Percentiles rank a stretch among this genome's conserved stretches.
Conservation (phyloP, 2,329 filamentous ascomycete genomes). For the Stemphylium lycopersici region DNA sequence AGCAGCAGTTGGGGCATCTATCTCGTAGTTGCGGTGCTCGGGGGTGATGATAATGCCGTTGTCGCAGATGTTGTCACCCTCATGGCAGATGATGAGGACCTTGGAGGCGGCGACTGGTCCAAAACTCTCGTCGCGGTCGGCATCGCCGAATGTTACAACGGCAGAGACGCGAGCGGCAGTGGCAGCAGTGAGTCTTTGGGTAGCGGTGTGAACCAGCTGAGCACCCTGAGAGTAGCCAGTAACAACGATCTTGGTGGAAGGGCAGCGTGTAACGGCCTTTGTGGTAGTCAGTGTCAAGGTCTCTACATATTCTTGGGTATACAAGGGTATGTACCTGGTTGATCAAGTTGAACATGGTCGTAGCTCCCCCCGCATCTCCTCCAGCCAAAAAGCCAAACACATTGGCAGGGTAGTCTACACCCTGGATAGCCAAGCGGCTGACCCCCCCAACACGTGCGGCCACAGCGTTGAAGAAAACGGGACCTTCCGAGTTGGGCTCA, state of each 20-base stretch:
- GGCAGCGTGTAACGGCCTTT: conserved; percentile 31
- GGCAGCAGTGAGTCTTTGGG: conserved; percentile 34
- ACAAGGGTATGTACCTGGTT: conserved; percentile 37
- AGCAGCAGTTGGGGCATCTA: conserved; percentile 31
- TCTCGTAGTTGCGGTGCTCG: conserved; percentile 34
- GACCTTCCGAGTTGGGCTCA: conserved; percentile 50
- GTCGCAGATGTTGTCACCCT: conserved; percentile 45
- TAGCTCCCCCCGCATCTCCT: conserved; percentile 53
- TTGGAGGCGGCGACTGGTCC: conserved; percentile 38
- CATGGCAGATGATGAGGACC: conserved; percentile 45
- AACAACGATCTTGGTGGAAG: conserved; percentile 39
- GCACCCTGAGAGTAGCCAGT: conserved; percentile 48
- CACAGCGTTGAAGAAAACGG: conserved; percentile 58
- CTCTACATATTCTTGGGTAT: not conserved
- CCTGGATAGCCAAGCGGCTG: conserved; percentile 58
- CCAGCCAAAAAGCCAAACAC: conserved; percentile 53
- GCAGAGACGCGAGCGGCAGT: conserved; percentile 30
- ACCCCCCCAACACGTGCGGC: conserved; percentile 48
- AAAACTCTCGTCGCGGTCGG: conserved; percentile 41
- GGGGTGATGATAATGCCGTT: conserved; percentile 33
- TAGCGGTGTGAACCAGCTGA: conserved; percentile 55
- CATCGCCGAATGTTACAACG: conserved; percentile 48
- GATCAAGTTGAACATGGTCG: conserved; percentile 51
- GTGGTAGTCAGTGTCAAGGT: not conserved
- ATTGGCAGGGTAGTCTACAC: conserved; percentile 59